Evolutionary conservation across 225 moss, liverwort and hornwort genomes (phyloP).

Genomic region (Bryoerythrophyllum caledonicum): DNA sequence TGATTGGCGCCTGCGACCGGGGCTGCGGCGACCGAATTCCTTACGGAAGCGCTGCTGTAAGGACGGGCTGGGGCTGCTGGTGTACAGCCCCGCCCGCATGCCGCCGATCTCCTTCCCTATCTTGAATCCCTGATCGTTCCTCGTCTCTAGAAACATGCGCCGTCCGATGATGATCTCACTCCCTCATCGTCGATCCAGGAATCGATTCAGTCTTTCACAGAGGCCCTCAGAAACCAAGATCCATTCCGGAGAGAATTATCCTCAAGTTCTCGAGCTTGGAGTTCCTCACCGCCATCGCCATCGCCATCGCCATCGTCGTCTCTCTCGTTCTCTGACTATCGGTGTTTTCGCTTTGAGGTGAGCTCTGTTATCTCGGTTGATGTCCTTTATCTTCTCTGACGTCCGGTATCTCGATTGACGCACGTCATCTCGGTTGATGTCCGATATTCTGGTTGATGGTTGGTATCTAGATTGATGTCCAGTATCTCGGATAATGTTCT

Average conservation of each 20-base stretch:
- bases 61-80: constrained; percentile 44
- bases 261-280: no score
- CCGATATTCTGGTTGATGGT: no score
- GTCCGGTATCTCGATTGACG: no score
- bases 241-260: no score
- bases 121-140: constrained; percentile 50
- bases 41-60: constrained; percentile 46
- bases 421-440: no score
- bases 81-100: constrained; percentile 50
- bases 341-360: no score
- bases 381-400: no score
- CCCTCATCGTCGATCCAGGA: no score
- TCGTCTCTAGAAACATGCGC: constrained; percentile 59
- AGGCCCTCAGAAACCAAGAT: background rate
- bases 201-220: background rate
- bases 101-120: constrained; percentile 61
- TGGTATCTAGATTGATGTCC: no score
- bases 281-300: background rate
- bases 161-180: background rate
- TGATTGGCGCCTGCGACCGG: constrained; percentile 38
- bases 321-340: no score
- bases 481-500: no score
- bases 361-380: no score
- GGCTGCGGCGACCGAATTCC: constrained; percentile 37
- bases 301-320: background rate